These are phyloP conservation scores for Colletotrichum cordylinicola DNA, from an alignment of 2,329 filamentous ascomycete genomes.

Conservation along the genomic window DNA sequence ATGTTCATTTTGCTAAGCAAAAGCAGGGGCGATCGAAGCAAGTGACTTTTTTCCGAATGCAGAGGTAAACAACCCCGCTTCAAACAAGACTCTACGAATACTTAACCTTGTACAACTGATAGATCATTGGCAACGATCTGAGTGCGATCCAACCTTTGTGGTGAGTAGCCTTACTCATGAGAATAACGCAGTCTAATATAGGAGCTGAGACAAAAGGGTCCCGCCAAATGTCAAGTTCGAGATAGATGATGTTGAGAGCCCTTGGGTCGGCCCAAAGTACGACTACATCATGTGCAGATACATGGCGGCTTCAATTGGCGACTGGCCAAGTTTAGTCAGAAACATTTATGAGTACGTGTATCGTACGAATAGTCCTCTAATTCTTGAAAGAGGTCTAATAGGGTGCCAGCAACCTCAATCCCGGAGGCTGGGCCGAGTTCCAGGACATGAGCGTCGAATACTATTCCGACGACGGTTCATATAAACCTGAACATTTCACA, in stretches of 20 bases:
- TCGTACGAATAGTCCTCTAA: neutral
- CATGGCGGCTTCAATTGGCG: constrained; percentile 34
- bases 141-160: constrained; percentile 35
- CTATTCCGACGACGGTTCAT: constrained; percentile 32
- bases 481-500: constrained; percentile 25
- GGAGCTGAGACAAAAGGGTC: constrained; percentile 22
- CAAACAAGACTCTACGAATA: constrained; percentile 30
- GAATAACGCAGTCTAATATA: neutral
- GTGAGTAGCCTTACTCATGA: neutral
- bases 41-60: constrained; percentile 35
- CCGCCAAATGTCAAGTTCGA: constrained; percentile 40
- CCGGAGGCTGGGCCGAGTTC: constrained; percentile 40
- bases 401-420: constrained; percentile 34
- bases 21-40: constrained; percentile 41
- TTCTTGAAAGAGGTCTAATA: neutral
- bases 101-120: constrained; percentile 38
- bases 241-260: constrained; percentile 39
- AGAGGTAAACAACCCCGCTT: constrained; percentile 8
- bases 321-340: constrained; percentile 32
- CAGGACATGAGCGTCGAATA: constrained; percentile 31
- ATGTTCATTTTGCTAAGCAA: neutral
- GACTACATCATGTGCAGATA: constrained; percentile 43
- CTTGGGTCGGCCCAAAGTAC: constrained; percentile 31
- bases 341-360: constrained; percentile 26
- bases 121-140: constrained; percentile 35